Percentiles rank a stretch among this genome's conserved stretches.
Conservation (phyloP, 495 filamentous ascomycete genomes). For the Penicillium diatomitis region DNA sequence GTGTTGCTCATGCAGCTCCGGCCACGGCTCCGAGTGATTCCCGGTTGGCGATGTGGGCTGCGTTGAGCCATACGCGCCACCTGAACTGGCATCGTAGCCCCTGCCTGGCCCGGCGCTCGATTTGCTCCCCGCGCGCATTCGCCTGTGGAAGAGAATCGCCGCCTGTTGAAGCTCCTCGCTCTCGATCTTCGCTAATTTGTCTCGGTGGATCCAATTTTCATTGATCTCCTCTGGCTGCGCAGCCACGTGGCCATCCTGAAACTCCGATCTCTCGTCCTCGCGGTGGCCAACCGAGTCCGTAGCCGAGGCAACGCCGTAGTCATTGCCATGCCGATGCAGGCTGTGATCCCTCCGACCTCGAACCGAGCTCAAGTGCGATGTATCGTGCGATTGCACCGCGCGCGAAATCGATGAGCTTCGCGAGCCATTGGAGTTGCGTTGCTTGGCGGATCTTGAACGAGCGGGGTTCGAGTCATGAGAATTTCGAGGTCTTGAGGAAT, state of each 20-base stretch:
- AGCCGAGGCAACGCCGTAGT: slow-evolving; percentile 48
- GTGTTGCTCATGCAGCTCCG: slow-evolving; percentile 28
- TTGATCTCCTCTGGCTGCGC: slow-evolving; percentile 10
- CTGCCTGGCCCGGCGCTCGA: slow-evolving; percentile 44
- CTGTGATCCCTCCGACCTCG: slow-evolving; percentile 41
- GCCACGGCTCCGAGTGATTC: slow-evolving; percentile 33
- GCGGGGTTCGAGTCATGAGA: slow-evolving; percentile 30
- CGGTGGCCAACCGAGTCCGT: slow-evolving; percentile 25
- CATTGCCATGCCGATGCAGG: slow-evolving; percentile 40
- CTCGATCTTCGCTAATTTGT: slow-evolving; percentile 91
- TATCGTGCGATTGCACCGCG: slow-evolving; percentile 21
- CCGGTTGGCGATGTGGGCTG: slow-evolving; percentile 21
- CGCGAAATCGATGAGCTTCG: slow-evolving; percentile 34
- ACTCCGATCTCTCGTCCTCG: slow-evolving; percentile 8
- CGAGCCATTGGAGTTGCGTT: slow-evolving; percentile 32
- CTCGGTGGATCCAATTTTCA: slow-evolving; percentile 85
- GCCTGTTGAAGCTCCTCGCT: slow-evolving; percentile 85
- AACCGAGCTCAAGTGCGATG: slow-evolving; percentile 11
- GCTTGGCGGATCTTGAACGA: slow-evolving; percentile 17
- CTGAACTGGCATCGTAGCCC: slow-evolving; percentile 40
- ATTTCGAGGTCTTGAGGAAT: slow-evolving; percentile 26
- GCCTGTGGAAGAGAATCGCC: slow-evolving; percentile 60
- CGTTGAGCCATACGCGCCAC: slow-evolving; percentile 19
- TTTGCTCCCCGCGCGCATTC: slow-evolving; percentile 49
- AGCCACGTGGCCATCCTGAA: slow-evolving; percentile 6